Percentiles rank a stretch among this genome's conserved stretches.
Evolutionary conservation across 2,329 filamentous ascomycete genomes (phyloP).

Genomic region (Fusarium pseudonygamai): DNA sequence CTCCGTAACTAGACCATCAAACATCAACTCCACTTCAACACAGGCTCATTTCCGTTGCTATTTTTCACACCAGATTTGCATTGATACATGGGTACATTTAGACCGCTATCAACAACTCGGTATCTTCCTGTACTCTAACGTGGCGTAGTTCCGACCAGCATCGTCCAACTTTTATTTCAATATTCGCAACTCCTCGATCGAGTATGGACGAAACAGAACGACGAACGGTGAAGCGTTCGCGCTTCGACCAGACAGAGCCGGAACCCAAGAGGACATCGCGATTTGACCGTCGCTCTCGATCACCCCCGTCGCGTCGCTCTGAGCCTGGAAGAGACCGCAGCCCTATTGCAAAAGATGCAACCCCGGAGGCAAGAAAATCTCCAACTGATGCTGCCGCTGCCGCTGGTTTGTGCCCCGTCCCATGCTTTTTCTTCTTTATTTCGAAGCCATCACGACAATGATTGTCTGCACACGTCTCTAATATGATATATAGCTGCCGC

Average conservation of each 20-base stretch:
- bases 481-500: conserved; percentile 72
- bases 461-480: background rate
- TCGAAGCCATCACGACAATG: conserved; percentile 13
- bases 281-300: conserved; percentile 92
- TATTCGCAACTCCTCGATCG: conserved; percentile 10
- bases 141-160: background rate
- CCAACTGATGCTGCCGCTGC: conserved; percentile 77
- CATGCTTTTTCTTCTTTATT: background rate
- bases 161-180: background rate
- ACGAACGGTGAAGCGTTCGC: conserved; percentile 80
- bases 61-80: conserved; percentile 21
- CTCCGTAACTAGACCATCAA: conserved; percentile 1
- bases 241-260: conserved; percentile 91
- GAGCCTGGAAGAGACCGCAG: conserved; percentile 82
- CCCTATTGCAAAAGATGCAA: conserved; percentile 66
- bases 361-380: conserved; percentile 58
- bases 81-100: background rate
- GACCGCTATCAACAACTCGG: background rate
- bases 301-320: conserved; percentile 73
- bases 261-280: conserved; percentile 80
- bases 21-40: conserved; percentile 31
- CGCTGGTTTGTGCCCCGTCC: conserved; percentile 66
- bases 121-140: background rate
- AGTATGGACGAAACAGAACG: conserved; percentile 79
- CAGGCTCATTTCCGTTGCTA: conserved; percentile 23